Base-by-base conservation (phyloP, 225 moss, liverwort and hornwort species). In the Bryum argenteum region DNA sequence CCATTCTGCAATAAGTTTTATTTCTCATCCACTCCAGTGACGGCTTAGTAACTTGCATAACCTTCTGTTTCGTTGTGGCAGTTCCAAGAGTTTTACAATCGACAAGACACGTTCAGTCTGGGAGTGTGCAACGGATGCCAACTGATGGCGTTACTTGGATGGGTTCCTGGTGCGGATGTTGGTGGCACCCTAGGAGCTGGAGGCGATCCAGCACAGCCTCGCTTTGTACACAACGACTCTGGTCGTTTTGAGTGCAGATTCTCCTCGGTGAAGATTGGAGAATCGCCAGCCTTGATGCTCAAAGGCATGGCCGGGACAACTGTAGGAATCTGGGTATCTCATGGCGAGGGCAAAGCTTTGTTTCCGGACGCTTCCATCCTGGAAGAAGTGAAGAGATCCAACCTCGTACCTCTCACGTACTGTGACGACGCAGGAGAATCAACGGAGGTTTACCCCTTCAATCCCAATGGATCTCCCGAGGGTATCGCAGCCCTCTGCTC, bases 41-140 rank as follows among this genome's bases (percentile, higher is more conserved):
- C 14, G 11, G 11, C 45, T 17, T 48, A 48, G 48, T 21, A 48
- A 1, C 44, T 33, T 71, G 6, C 56, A n/a, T 11, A 28, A 33
- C 11, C 37, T 9, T 33, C 13, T 63, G 23, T 47, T 18, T 75
- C 54, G 6, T 19, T 17, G 28, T 54, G 74, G 73, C 91, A 98
- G 92, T 98, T 98, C 62, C 92, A 92, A 84, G 83, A 85, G 16
- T 98, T 98, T 65, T 98, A 98, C 87, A 89, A 87, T 69, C 82
- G 92, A 63, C 75, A 79, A 6, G 94, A 94, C 74, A 98, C 98
- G 22, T 98, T 98, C 77, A 94, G 94, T 80, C 91, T 98, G 44
- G 98, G 98, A 69, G 91, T 98, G 8, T 98, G 94, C 79, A 98
- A 98, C 57, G 98, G 98, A 53, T 98, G 98, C 70, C 94, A 98